Conservation (phyloP, 139 green algal species). For the Haematococcus sp. region DNA sequence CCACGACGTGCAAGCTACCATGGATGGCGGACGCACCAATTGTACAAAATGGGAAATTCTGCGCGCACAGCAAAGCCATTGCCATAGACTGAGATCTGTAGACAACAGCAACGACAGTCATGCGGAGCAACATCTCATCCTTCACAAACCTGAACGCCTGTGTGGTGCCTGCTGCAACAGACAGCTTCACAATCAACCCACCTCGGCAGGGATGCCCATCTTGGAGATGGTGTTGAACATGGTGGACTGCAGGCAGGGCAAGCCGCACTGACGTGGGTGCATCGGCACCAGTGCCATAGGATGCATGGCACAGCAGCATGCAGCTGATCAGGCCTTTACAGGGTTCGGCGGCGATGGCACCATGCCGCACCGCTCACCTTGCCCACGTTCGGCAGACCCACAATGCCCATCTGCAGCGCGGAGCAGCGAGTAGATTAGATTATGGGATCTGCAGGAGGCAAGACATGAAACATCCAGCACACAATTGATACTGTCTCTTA, state of each 20-base stretch:
- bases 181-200: no score
- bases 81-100: no score
- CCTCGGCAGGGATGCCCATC: constrained; percentile 82
- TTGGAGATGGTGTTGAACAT: constrained; percentile 92
- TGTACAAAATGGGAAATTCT: constrained; percentile 83
- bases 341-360: no score
- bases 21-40: constrained; percentile 52
- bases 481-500: constrained; percentile 2
- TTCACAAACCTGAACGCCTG: no score
- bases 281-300: no score
- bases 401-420: constrained; percentile 81
- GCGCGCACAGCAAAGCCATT: constrained; percentile 1
- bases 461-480: not conserved
- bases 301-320: no score
- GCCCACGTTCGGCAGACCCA: constrained; percentile 95
- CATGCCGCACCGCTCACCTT: constrained; percentile 52
- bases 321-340: no score
- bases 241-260: constrained; percentile 45
- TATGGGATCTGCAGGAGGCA: not conserved
- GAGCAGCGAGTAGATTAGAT: not conserved
- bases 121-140: no score
- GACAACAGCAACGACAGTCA: no score
- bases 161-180: no score
- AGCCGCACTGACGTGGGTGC: not conserved
- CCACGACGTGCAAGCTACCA: no score